Base-by-base conservation (phyloP, 1,139 yeast genomes). In the Eremothecium cymbalariae region DNA sequence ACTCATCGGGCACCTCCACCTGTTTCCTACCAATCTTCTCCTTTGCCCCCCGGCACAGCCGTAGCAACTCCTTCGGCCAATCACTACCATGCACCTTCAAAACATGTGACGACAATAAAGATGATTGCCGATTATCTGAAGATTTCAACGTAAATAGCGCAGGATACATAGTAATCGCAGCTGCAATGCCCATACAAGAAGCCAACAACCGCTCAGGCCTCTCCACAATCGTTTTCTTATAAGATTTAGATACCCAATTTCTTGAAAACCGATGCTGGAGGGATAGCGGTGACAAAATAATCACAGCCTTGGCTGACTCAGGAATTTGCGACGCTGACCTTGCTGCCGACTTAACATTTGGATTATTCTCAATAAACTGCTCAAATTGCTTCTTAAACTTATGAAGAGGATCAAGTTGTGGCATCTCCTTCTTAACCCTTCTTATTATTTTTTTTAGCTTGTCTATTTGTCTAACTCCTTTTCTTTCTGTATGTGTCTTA, bases 191-290 rank as follows among this genome's bases (percentile, higher is more conserved):
- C 42, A 84, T 64, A 17, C 86, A 74, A 11, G 80, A 67, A 0
- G 94, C 94, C 41, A 79, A 64, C 33, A 84, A 62, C 31, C 95
- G 63, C 58, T 84, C 90, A 0, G 95, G 95, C 31, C 94, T 64
- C 56, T 84, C 95, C 20, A 84, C 93, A 30, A 84, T 78, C 0
- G 90, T 74, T 14, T 78, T 64, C 31, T 72, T 59, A 49, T 80
- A 79, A 2, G 76, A 60, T 51, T 79, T 80, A 7, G 85, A 64
- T 2, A 77, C 85, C 94, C 94, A 83, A 33, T 66, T 64, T 30
- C 95, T 65, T 8, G 85, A 77, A 55, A 81, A 83, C 2, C 74
- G 74, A 57, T 83, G 94, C 44, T 74, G 73, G 2, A 77, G 60
- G 1, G 80, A 72, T 41, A 67, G 66, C 0, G 83, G 82, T 1